phyloP scores from a whole-genome alignment of 2,329 filamentous ascomycete genomes.

The Kalmusia sp. region DNA sequence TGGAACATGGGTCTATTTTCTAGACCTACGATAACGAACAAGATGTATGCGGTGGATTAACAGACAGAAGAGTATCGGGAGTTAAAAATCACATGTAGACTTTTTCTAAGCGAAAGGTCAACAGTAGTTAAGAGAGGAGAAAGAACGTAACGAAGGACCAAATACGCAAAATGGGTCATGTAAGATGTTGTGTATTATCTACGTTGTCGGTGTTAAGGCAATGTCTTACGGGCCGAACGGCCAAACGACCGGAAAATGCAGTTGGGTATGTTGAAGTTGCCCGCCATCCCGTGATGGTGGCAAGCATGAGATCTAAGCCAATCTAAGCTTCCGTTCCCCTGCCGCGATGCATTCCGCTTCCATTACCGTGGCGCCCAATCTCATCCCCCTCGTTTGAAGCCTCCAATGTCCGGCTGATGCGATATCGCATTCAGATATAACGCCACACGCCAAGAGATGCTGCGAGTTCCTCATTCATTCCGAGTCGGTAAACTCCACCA shows the following conservation, averaged over 20 bases:
- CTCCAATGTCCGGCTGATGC: not conserved
- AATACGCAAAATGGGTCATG: not conserved
- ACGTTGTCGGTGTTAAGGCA: not conserved
- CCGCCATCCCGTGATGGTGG: constrained; percentile 4
- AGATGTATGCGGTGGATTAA: too few species aligned
- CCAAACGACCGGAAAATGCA: constrained; percentile 5
- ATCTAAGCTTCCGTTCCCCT: constrained; percentile 1
- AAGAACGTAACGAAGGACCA: not conserved
- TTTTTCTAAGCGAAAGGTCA: too few species aligned
- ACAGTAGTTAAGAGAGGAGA: not conserved
- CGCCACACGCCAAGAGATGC: constrained; percentile 5
- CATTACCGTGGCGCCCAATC: not conserved
- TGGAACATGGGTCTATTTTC: too few species aligned
- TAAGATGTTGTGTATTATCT: not conserved
- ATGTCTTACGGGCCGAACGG: not conserved
- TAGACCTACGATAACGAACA: too few species aligned
- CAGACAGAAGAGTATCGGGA: too few species aligned
- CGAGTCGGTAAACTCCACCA: constrained; percentile 77
- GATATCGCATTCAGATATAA: not conserved
- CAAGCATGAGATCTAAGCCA: constrained; percentile 3
- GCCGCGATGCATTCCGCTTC: not conserved
- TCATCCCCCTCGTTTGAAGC: too few species aligned
- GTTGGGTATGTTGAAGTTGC: constrained; percentile 4
- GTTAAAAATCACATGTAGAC: too few species aligned
- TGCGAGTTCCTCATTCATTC: not conserved